Conservation (phyloP, 331 rosid species). For the Rhamnella rubrinervis region DNA sequence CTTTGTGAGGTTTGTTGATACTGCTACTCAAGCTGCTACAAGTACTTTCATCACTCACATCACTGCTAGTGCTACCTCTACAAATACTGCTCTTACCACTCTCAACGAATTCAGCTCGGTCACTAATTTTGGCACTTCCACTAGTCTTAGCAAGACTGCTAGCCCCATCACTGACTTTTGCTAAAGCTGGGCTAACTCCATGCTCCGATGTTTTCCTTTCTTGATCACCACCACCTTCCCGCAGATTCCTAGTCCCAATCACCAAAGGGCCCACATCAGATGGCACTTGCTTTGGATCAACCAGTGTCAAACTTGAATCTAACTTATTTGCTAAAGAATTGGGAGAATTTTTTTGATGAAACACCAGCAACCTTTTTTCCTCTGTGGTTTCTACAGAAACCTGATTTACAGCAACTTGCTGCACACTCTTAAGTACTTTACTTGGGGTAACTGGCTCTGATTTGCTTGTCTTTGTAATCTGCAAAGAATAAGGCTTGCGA, state of each 20-base stretch:
- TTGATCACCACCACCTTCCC: constrained; percentile 24
- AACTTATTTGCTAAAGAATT: constrained; percentile 31
- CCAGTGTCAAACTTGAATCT: constrained; percentile 29
- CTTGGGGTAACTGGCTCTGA: constrained; percentile 38
- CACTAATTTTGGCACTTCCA: constrained; percentile 39
- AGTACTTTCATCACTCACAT: constrained; percentile 54
- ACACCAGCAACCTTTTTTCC: constrained; percentile 18
- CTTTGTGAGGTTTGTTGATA: constrained; percentile 58
- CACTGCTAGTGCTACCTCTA: constrained; percentile 57
- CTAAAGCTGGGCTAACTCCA: constrained; percentile 21
- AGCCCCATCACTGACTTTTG: constrained; percentile 38
- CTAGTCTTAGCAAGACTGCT: constrained; percentile 44
- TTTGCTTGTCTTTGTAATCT: constrained; percentile 39
- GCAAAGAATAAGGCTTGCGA: constrained; percentile 30
- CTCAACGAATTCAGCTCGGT: constrained; percentile 43
- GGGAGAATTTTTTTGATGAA: constrained; percentile 20
- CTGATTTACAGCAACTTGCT: constrained; percentile 22
- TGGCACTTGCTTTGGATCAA: constrained; percentile 29
- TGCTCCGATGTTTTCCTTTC: constrained; percentile 29
- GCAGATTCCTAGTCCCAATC: constrained; percentile 15
- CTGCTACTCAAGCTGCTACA: constrained; percentile 57
- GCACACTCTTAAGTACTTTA: constrained; percentile 28
- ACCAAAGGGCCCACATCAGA: neutral
- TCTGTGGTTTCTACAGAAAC: constrained; percentile 15
- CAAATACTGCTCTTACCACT: constrained; percentile 61